Evolutionary conservation across 1,139 yeast species (phyloP), one percentile per base, ranked within the genome.

Genomic region (Magnusiomyces fungicola): DNA sequence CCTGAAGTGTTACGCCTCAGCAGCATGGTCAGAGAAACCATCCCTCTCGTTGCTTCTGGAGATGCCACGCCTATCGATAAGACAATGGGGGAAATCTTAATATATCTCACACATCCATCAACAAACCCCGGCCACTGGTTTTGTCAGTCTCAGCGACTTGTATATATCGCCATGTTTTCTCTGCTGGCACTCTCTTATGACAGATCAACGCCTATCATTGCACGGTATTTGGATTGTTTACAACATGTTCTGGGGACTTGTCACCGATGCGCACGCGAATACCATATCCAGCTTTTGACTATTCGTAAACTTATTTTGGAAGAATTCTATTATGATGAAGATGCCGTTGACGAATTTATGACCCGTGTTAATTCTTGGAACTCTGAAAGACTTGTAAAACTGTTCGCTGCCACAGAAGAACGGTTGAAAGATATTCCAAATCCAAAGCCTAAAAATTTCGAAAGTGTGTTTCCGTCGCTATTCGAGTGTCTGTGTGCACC

Each of bases 191-290:
- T 25, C 23, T 23, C 44, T 18, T 41, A 19, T 29, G 4, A n/a
- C 18, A 10, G 18, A 3, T 27, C 43, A 39, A 21, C 41, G 25
- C 48, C 44, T 18, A 30, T 41, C 25, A n/a, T 41, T 16, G 16
- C 19, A 45, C 21, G 56, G 51, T 3, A 53, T 38, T 5, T 63
- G 55, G 24, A 43, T 21, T 27, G 55, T n/a, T 1, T 61, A 55
- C 19, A 50, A 18, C 4, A 60, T 9, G 29, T 62, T 58, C 37
- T 61, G 50, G 14, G 57, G 36, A 7, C 64, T 52, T 1, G 78
- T 75, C 21, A 66, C 57, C 1, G 68, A 53, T 5, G 77, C 70
- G 53, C 51, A 4, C 46, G 53, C n/a, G 47, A 46, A 36, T 51
- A 43, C 32, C 53, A 51, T 27, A 32, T 48, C 24, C 48, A 46